These are phyloP conservation scores for Zanthoxylum bungeanum DNA, from an alignment of 345 rosid species.

Conservation along the genomic window DNA sequence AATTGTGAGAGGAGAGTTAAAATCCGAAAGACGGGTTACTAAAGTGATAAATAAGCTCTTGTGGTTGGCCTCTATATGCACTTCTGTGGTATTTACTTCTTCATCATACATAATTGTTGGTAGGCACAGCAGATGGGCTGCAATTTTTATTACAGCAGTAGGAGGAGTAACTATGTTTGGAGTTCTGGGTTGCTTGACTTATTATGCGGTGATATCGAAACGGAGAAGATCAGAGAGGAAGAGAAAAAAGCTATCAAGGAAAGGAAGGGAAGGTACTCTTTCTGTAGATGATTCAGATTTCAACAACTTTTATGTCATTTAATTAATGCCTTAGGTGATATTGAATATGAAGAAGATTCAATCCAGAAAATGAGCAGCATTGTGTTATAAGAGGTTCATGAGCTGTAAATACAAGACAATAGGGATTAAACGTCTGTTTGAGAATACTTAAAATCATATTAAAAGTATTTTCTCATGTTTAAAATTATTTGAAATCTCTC, in stretches of 20 bases:
- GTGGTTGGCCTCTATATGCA: conserved; percentile 97
- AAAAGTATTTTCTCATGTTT: no score
- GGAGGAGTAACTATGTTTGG: conserved; percentile 75
- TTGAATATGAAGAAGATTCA: not conserved
- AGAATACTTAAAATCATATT: no score
- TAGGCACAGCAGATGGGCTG: conserved; percentile 64
- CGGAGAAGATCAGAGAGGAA: conserved; percentile 49
- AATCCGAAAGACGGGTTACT: conserved; percentile 72
- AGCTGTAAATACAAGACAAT: not conserved
- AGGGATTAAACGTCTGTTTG: not conserved
- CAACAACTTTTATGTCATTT: conserved; percentile 75
- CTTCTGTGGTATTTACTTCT: conserved; percentile 69
- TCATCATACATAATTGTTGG: conserved; percentile 88
- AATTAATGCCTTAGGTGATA: conserved; percentile 11
- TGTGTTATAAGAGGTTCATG: not conserved
- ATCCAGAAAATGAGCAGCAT: not conserved
- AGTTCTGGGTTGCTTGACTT: conserved; percentile 72
- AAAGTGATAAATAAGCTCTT: conserved; percentile 84
- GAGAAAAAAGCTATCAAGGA: conserved; percentile 48
- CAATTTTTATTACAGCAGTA: conserved; percentile 63
- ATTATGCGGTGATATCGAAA: conserved; percentile 64
- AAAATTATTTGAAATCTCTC: no score
- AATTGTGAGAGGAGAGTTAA: conserved; percentile 78
- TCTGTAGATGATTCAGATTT: conserved; percentile 50
- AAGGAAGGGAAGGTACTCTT: conserved; percentile 4